A percentile compares a stretch with the other conserved stretches of the same genome.
Evolutionary conservation across 2,329 filamentous ascomycete genomes (phyloP).

Genomic region (Venturiaceae sp.): DNA sequence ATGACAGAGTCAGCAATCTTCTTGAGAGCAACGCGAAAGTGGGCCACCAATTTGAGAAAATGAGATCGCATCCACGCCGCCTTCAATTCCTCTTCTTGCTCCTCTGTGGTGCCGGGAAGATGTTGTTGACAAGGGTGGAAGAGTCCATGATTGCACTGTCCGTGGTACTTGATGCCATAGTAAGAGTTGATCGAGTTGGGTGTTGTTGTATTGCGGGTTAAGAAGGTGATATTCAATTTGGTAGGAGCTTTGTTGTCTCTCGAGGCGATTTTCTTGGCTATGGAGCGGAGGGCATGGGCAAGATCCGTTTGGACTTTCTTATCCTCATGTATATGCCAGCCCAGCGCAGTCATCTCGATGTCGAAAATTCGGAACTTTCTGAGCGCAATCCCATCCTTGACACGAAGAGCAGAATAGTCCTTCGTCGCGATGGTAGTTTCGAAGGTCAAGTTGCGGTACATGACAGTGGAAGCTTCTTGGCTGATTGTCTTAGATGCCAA

Average conservation of each 20-base stretch:
- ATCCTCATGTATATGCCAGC: neutral
- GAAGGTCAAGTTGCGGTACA: neutral
- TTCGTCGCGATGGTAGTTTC: neutral
- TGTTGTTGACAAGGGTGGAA: neutral
- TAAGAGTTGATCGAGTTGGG: neutral
- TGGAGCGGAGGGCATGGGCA: neutral
- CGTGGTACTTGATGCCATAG: neutral
- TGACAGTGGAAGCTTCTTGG: neutral
- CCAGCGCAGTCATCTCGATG: neutral
- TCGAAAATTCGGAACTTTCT: neutral
- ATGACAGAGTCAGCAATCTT: neutral
- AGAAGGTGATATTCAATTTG: neutral
- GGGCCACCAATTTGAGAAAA: neutral
- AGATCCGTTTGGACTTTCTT: neutral
- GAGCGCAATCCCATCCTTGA: neutral
- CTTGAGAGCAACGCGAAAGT: neutral
- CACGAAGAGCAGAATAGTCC: neutral
- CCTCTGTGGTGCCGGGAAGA: neutral
- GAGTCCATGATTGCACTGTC: neutral
- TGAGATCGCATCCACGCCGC: neutral
- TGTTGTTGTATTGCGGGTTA: neutral
- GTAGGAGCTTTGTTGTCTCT: neutral
- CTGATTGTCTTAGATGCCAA: neutral
- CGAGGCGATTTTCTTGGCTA: neutral
- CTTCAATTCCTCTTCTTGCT: neutral